phyloP scores from a whole-genome alignment of 2,329 filamentous ascomycete species.

The Nemania diffusa region DNA sequence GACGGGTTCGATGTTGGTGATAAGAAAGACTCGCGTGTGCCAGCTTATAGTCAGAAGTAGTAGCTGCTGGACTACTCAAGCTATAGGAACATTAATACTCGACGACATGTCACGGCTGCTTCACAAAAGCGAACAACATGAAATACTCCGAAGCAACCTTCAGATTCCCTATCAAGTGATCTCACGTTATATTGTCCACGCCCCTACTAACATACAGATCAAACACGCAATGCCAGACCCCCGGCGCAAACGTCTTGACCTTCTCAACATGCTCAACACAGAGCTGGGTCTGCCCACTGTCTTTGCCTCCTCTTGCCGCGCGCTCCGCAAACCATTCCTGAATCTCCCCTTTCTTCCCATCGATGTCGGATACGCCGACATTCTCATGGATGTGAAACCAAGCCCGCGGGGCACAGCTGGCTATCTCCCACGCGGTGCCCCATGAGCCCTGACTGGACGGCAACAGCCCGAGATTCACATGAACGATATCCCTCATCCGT shows the following conservation, averaged over 20 bases:
- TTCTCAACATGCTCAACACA: constrained; percentile 67
- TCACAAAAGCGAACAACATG: background rate
- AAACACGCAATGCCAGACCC: constrained; percentile 76
- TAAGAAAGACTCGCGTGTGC: background rate
- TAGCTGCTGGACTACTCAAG: background rate
- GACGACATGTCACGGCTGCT: background rate
- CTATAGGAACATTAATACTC: background rate
- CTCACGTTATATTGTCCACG: constrained; percentile 38
- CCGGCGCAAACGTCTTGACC: constrained; percentile 76
- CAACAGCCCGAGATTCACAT: constrained; percentile 72
- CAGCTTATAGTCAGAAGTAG: background rate
- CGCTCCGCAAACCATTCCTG: constrained; percentile 58
- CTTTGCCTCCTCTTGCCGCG: constrained; percentile 21
- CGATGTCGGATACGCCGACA: constrained; percentile 65
- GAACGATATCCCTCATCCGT: constrained; percentile 55
- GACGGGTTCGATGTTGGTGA: background rate
- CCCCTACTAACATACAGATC: constrained; percentile 63
- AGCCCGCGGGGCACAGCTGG: constrained; percentile 50
- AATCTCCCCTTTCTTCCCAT: constrained; percentile 59
- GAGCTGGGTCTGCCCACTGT: constrained; percentile 40
- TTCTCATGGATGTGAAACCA: constrained; percentile 77
- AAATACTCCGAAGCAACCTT: background rate
- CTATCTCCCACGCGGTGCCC: constrained; percentile 61
- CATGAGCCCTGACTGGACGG: constrained; percentile 67
- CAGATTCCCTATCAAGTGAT: background rate